Percentiles rank a stretch among this genome's conserved stretches.
Conservation (phyloP, 768 basidiomycete genomes). For the Gautieria morchelliformis region DNA sequence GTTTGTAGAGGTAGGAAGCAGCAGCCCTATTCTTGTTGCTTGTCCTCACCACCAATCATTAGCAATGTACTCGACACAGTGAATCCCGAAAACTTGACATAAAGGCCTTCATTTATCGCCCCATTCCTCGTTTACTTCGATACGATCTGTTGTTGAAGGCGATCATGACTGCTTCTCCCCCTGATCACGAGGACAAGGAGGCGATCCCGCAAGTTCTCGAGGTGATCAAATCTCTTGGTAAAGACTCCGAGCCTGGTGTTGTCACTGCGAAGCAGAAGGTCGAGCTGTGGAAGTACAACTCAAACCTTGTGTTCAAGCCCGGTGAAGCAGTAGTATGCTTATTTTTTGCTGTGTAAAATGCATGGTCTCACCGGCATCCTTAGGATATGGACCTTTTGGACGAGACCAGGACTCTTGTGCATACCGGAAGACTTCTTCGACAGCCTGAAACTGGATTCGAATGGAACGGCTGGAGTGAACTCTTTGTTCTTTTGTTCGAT, state of each 20-base stretch:
- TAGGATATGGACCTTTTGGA: slow-evolving; percentile 86
- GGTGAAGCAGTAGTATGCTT: slow-evolving; percentile 56
- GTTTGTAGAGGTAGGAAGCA: slow-evolving; percentile 63
- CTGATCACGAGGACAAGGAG: slow-evolving; percentile 70
- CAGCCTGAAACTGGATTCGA: slow-evolving; percentile 85
- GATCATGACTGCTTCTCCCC: slow-evolving; percentile 67
- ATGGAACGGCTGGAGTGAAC: slow-evolving; percentile 85
- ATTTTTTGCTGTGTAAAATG: not conserved
- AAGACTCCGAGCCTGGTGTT: slow-evolving; percentile 82
- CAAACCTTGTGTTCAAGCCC: slow-evolving; percentile 67
- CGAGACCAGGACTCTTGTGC: slow-evolving; percentile 72
- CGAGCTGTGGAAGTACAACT: slow-evolving; percentile 79
- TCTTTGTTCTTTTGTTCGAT: slow-evolving; percentile 87
- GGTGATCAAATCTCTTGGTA: slow-evolving; percentile 76
- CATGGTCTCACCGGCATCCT: not conserved
- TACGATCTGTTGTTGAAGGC: slow-evolving; percentile 79
- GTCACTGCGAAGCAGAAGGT: slow-evolving; percentile 81
- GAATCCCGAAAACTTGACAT: slow-evolving; percentile 80
- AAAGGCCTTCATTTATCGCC: slow-evolving; percentile 88
- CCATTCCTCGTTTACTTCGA: slow-evolving; percentile 81
- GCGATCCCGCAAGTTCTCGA: slow-evolving; percentile 82
- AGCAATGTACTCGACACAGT: slow-evolving; percentile 52
- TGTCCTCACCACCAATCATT: not conserved
- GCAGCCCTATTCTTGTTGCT: not conserved
- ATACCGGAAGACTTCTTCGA: slow-evolving; percentile 72